Conservation (phyloP, 2,329 filamentous ascomycete genomes). For the Cercospora nicotianae region DNA sequence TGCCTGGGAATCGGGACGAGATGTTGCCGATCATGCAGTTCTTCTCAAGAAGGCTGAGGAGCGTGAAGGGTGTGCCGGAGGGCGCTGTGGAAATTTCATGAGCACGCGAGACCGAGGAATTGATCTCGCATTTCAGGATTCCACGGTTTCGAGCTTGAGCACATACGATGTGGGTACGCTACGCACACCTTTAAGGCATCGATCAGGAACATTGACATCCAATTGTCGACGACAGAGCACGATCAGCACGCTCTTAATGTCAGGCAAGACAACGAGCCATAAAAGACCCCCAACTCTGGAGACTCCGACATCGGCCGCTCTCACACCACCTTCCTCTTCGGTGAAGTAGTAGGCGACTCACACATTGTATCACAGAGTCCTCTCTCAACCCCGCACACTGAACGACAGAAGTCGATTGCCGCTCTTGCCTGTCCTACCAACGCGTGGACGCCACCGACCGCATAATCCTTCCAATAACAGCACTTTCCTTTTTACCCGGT, state of each 20-base stretch:
- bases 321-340: background rate
- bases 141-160: too few relatives aligned
- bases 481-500: background rate
- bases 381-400: background rate
- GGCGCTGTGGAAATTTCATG: constrained; percentile 52
- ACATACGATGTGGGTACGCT: too few relatives aligned
- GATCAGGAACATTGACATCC: too few relatives aligned
- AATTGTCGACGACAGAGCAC: too few relatives aligned
- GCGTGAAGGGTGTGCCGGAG: constrained; percentile 54
- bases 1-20: constrained; percentile 82
- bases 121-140: background rate
- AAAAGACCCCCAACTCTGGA: background rate
- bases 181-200: too few relatives aligned
- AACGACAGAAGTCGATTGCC: background rate
- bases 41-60: constrained; percentile 65
- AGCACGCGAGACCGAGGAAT: background rate
- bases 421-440: background rate
- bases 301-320: background rate
- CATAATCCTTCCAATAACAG: background rate
- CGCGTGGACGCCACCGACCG: background rate
- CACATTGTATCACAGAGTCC: background rate
- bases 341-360: background rate
- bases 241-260: too few relatives aligned
- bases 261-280: background rate
- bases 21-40: constrained; percentile 89